A percentile compares a stretch with the other conserved stretches of the same genome.
These are phyloP conservation scores for Mortierella claussenii DNA, from an alignment of 192 early-diverging fungal genomes.

Conservation along the genomic window DNA sequence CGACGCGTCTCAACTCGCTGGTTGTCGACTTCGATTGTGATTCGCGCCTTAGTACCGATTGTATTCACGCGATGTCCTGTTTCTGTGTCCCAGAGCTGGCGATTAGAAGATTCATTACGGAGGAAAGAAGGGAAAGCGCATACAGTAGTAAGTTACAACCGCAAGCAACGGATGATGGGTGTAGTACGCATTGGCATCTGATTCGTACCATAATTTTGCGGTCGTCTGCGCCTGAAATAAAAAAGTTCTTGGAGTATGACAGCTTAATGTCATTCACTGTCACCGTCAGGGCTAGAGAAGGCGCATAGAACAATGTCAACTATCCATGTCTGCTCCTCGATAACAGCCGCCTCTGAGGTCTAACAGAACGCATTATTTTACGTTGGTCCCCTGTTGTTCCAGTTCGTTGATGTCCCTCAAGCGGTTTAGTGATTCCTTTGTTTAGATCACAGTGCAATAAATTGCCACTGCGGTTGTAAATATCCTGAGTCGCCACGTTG, in stretches of 20 bases:
- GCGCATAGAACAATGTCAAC: background rate
- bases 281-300: background rate
- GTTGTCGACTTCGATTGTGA: too few species aligned
- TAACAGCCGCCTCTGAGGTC: too few species aligned
- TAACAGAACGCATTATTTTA: background rate
- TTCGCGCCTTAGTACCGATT: too few species aligned
- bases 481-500: conserved; percentile 35
- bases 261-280: conserved; percentile 48
- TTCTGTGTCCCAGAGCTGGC: conserved; percentile 37
- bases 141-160: too few species aligned
- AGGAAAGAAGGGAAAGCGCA: too few species aligned
- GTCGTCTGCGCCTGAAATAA: conserved; percentile 32
- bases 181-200: too few species aligned
- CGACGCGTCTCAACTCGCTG: too few species aligned
- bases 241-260: conserved; percentile 24
- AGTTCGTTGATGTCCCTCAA: conserved; percentile 17
- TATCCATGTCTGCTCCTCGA: too few species aligned
- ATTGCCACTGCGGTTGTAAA: conserved; percentile 41
- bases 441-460: conserved; percentile 30
- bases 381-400: background rate
- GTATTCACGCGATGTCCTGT: conserved; percentile 9
- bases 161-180: too few species aligned
- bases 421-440: background rate
- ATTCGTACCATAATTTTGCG: conserved; percentile 33
- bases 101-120: too few species aligned